Evolutionary conservation across 2,329 filamentous ascomycete species (phyloP), one percentile per base, ranked within the genome.

Genomic region (Microdochium paspali): DNA sequence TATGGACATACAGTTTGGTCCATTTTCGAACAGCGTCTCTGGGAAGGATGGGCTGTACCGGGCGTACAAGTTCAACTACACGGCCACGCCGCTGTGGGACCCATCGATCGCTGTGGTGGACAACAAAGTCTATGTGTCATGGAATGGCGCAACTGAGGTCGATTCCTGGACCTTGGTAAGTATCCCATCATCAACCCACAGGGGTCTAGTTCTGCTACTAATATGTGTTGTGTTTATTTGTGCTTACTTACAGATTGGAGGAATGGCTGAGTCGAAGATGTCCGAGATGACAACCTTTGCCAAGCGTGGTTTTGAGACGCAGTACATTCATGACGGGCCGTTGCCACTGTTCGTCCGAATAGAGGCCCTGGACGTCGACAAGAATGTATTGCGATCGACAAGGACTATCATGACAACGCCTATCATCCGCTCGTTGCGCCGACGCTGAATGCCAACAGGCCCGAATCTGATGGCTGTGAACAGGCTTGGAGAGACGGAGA

Each of bases 31-130:
- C 10, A 35, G 31, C 15, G 31, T 35, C 31, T 35, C 31, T n/a
- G 31, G 31, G 31, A 18, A 13, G 6, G n/a, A 35, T n/a, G 31
- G 31, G 6, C 31, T 35, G 10, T 82, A 82, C 55, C 70, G 77
- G 39, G 70, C 70, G 1, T 74, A 73, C 59, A 77, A 76, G 54
- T 71, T 66, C 54, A 62, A 67, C 47, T 79, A 74, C 71, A 66
- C 61, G 44, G 70, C 67, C n/a, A 68, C 60, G 3, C 54, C 54
- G 2, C 61, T 61, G 3, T 45, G 60, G 2, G 51, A 53, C 2
- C 55, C 54, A 2, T 44, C 56, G 28, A 46, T 45, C 39, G 23
- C 58, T 50, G 48, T 50, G 5, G 49, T 53, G 12, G 49, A 46
- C 3, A 50, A 48, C 9, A 47, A 46, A 3, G 50, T 70, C 10